Conservation (phyloP, 2,329 filamentous ascomycete genomes). For the Ceratocystis papillata region DNA sequence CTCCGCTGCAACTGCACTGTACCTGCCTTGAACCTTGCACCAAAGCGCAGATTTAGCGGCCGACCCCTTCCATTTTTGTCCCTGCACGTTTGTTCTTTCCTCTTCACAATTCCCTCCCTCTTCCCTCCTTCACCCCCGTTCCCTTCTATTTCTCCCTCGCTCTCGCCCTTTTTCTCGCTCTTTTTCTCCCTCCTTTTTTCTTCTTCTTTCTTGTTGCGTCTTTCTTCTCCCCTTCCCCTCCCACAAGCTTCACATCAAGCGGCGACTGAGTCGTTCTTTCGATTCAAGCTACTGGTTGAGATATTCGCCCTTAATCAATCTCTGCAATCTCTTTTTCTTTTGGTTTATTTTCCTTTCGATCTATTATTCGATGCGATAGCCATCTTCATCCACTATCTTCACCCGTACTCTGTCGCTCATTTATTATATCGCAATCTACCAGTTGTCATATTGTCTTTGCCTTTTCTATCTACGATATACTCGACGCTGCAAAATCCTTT, state of each 20-base stretch:
- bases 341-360: background rate
- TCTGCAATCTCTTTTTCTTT: background rate
- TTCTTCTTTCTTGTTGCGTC: background rate
- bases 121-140: background rate
- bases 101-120: conserved; percentile 11
- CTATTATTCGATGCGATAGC: background rate
- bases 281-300: conserved; percentile 20
- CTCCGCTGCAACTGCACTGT: conserved; percentile 10
- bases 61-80: conserved; percentile 17
- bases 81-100: conserved; percentile 11
- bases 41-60: conserved; percentile 9
- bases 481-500: background rate
- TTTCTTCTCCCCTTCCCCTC: conserved; percentile 11
- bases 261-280: conserved; percentile 22
- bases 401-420: conserved; percentile 2
- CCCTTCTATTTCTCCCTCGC: conserved; percentile 7
- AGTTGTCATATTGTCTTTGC: background rate
- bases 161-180: conserved; percentile 11
- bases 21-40: conserved; percentile 16
- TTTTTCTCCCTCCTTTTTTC: conserved; percentile 1
- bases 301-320: conserved; percentile 15
- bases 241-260: conserved; percentile 21
- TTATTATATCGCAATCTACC: background rate
- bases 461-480: background rate
- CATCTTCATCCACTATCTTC: conserved; percentile 1